Conservation (phyloP, 1,284 basidiomycete species). For the Cutaneotrichosporon sp. region DNA sequence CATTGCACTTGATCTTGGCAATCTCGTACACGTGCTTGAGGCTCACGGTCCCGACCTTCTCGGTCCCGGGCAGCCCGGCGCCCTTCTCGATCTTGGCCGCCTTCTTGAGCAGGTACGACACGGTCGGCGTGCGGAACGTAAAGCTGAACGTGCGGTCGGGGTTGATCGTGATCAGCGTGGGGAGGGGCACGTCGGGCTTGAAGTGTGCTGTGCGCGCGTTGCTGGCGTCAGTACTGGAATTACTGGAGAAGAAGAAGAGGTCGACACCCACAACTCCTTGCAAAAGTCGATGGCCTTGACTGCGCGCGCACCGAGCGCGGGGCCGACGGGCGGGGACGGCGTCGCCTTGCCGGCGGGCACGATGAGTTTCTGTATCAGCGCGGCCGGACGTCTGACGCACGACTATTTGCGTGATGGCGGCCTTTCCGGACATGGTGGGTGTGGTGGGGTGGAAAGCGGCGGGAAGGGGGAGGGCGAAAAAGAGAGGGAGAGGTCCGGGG, state of each 20-base stretch:
- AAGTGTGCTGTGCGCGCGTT: conserved; percentile 88
- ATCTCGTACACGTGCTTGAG: conserved; percentile 99
- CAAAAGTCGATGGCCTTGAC: conserved; percentile 99
- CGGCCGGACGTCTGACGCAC: conserved; percentile 10
- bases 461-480: not conserved
- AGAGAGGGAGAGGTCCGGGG: no score
- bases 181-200: conserved; percentile 81
- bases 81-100: conserved; percentile 90
- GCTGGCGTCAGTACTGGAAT: conserved; percentile 51
- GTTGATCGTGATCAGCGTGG: conserved; percentile 87
- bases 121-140: conserved; percentile 85
- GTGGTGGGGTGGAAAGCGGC: not conserved
- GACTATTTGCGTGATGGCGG: conserved; percentile 25
- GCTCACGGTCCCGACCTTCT: conserved; percentile 73
- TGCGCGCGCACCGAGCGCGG: conserved; percentile 94
- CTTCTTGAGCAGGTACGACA: conserved; percentile 89
- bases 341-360: conserved; percentile 93
- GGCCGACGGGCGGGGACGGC: conserved; percentile 94
- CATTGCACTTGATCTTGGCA: conserved; percentile 92
- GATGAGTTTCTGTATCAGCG: conserved; percentile 67
- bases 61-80: conserved; percentile 55
- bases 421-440: conserved; percentile 24
- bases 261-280: conserved; percentile 75
- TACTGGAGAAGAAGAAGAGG: not conserved
- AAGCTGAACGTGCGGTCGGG: conserved; percentile 96